These are phyloP conservation scores for Amphirosellinia nigrospora DNA, from an alignment of 495 filamentous ascomycete genomes.

Conservation along the genomic window DNA sequence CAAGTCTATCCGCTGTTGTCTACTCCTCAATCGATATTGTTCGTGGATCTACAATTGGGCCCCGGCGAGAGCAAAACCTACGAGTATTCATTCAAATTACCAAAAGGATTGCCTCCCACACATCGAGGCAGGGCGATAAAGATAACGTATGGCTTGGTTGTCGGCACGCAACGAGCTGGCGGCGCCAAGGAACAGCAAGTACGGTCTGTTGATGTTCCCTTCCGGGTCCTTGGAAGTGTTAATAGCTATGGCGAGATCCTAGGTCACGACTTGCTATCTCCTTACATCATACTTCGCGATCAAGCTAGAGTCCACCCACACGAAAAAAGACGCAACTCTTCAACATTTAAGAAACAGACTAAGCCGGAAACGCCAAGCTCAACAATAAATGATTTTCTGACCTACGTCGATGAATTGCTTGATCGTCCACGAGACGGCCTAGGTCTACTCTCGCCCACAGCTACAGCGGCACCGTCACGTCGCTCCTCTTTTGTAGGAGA, in stretches of 20 bases:
- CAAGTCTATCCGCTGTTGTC: constrained; percentile 83
- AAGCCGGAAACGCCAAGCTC: constrained; percentile 35
- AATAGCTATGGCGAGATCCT: constrained; percentile 69
- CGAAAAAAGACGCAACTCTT: constrained; percentile 40
- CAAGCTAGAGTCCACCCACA: constrained; percentile 69
- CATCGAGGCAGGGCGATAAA: constrained; percentile 95
- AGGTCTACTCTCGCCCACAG: constrained; percentile 73
- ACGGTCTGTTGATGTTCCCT: constrained; percentile 90
- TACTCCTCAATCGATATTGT: constrained; percentile 95
- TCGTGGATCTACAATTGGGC: constrained; percentile 85
- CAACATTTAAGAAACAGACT: constrained; percentile 24
- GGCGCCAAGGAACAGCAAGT: constrained; percentile 79
- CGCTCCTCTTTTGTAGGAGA: constrained; percentile 54
- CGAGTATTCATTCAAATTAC: constrained; percentile 83
- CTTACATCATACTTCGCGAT: constrained; percentile 88
- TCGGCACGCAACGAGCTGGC: constrained; percentile 89
- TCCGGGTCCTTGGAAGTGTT: constrained; percentile 90
- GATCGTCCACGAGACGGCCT: constrained; percentile 60
- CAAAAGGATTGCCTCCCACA: constrained; percentile 84
- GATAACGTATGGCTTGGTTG: constrained; percentile 86
- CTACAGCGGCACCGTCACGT: constrained; percentile 59
- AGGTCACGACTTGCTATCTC: constrained; percentile 88
- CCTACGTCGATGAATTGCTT: constrained; percentile 82
- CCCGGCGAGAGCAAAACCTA: constrained; percentile 91
- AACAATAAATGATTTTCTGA: constrained; percentile 68